Base-by-base conservation (phyloP, 257 asterid genomes). In the Forsythia viridissima region DNA sequence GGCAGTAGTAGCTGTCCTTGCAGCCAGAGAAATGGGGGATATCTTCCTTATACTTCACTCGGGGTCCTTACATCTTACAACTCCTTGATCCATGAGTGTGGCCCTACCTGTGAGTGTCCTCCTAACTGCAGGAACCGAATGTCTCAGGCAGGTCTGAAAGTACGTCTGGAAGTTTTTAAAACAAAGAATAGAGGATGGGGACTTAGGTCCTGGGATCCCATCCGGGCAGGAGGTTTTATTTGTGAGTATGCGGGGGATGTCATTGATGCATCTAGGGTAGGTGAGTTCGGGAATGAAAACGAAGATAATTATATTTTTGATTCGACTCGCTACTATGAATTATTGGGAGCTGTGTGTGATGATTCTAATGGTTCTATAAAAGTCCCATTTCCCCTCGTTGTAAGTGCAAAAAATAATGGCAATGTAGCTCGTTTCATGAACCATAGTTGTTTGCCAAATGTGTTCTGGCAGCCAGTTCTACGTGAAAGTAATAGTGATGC, bases 371-470 rank as follows among this genome's bases (percentile, higher is more conserved):
- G 79, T 43, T 71, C 85, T 18, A 21, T 76, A 24, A 76, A 79
- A 75, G 80, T 68, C 68, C 86, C 90, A 3, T 86, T 78, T 82
- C 88, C 90, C 44, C 87, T 88, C 36, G 76, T 83, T 63, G 78
- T 87, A 34, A 81, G 76, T 77, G 81, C 91, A 7, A 85, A 81
- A 75, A 83, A 83, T 40, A 81, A 78, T 71, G 90, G 92, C 65
- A 88, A 88, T 82, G 90, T 88, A 42, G 90, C 92, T 71, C 92
- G 90, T 41, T 88, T 88, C 75, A 88, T 88, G 92, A 86, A 88
- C 83, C 92, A 88, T 69, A 86, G 90, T 65, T 88, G 92, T 72
- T 84, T 81, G 11, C 92, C 92, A 18, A 86, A 82, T 55, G 87
- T 86, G 30, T 79, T 40, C 77, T 88, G 92, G 92, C 88, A 86